Base-by-base conservation (phyloP, 192 early-diverging fungal species). In the Linnemannia zychae region DNA sequence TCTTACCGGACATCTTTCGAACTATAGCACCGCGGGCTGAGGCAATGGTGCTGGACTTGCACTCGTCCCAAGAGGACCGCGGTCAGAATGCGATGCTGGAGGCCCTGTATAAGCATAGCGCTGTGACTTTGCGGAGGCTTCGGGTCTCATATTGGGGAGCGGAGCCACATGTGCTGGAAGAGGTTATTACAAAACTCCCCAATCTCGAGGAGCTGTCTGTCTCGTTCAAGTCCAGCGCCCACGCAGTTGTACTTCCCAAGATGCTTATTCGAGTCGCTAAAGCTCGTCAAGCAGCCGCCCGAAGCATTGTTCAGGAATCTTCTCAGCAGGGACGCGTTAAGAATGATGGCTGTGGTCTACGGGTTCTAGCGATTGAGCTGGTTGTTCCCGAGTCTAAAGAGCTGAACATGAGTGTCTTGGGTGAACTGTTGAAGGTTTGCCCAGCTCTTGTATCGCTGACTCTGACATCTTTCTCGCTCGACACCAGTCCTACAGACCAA, bases 71-170 rank as follows among this genome's bases (percentile, higher is more conserved):
- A 4, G 0, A 66, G 2, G 22, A 44, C 67, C 7, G 15, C 36
- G 47, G 28, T 11, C 65, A 69, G 34, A 74, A 18, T 2, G 49
- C 47, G 36, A 49, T 80, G 20, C 57, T 80, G 3, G 24, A 80
- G 49, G 22, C 28, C 1, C 6, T 80, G 22, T 74, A 68, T 33
- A 57, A 15, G 17, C 17, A 50, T 34, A 49, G 53, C 13, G 63
- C 34, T 2, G 22, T 34, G 15, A 4, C 48, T 28, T 5, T 80
- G 4, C 49, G 40, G 7, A 7, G 18, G 11, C 71, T 80, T 49
- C 33, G 40, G 3, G 72, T 79, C 9, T 44, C 46, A 9, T 72
- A 72, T n/a, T 65, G 57, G 77, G 77, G 77, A 1, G 28, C 72
- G 17, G 71, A 72, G 11, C 5, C n/a, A 18, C 11, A 9, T 36